Evolutionary conservation across 768 basidiomycete genomes (phyloP).

Genomic region (Boletus rubroflammeus): DNA sequence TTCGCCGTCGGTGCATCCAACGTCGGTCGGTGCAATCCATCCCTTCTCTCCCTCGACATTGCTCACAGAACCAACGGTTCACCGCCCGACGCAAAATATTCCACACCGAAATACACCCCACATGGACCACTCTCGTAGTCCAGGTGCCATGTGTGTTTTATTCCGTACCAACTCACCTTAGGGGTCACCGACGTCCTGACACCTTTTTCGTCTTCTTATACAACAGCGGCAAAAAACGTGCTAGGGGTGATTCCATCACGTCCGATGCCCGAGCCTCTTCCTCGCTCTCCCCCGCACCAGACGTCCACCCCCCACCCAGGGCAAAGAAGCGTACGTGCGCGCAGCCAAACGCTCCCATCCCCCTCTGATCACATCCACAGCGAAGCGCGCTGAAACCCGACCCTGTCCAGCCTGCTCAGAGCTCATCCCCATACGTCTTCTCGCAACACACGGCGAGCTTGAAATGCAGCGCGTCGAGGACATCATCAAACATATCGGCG

Average conservation of each 20-base stretch:
- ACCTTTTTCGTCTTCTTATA: neutral
- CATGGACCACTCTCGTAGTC: constrained; percentile 9
- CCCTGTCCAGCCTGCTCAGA: constrained; percentile 75
- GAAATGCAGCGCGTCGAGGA: constrained; percentile 68
- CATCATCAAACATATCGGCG: constrained; percentile 62
- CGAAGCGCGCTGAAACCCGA: constrained; percentile 70
- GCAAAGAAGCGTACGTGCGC: constrained; percentile 48
- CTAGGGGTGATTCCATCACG: constrained; percentile 21
- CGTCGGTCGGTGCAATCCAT: constrained; percentile 6
- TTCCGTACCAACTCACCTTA: neutral
- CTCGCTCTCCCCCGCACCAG: constrained; percentile 34
- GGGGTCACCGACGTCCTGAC: neutral
- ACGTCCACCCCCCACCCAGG: constrained; percentile 31
- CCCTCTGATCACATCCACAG: constrained; percentile 32
- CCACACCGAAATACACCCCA: neutral
- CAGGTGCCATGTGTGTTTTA: constrained; percentile 27
- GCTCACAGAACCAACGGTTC: neutral
- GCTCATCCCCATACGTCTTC: constrained; percentile 66
- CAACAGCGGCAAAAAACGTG: constrained; percentile 50
- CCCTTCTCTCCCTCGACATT: constrained; percentile 11
- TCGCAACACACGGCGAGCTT: constrained; percentile 58
- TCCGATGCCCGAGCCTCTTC: constrained; percentile 22
- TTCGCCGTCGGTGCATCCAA: constrained; percentile 11
- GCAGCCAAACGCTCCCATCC: neutral
- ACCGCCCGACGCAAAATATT: neutral